Percentiles rank a stretch among this genome's conserved stretches.
These are phyloP conservation scores for Cucumis hystrix DNA, from an alignment of 306 rosid genomes.

Conservation along the genomic window DNA sequence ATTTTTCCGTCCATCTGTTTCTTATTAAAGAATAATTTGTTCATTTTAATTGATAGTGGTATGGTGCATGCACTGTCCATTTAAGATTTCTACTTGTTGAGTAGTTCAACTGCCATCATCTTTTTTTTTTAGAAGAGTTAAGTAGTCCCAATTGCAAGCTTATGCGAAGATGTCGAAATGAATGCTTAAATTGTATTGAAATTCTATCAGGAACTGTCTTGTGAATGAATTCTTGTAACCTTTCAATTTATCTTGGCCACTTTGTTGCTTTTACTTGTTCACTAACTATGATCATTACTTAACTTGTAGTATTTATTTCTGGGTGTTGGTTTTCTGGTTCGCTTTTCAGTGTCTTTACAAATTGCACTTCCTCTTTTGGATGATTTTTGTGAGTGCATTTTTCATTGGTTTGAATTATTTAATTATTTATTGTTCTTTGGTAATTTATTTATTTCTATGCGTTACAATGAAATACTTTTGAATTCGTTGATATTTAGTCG, in stretches of 20 bases:
- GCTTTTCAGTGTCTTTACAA: not conserved
- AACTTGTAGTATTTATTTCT: not conserved
- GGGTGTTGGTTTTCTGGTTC: not conserved
- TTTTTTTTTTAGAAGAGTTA: not conserved
- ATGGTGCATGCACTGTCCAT: not conserved
- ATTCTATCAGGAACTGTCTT: not conserved
- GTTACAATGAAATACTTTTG: not conserved
- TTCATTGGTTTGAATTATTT: not conserved
- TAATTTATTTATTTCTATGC: not conserved
- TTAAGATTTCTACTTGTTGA: not conserved
- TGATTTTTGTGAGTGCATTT: not conserved
- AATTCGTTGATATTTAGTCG: not conserved
- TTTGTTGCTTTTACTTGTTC: not conserved
- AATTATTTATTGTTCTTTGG: not conserved
- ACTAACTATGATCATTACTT: not conserved
- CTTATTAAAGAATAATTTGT: not conserved
- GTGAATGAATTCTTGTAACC: not conserved
- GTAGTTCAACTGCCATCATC: not conserved
- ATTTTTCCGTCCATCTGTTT: not conserved
- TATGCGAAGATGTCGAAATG: not conserved
- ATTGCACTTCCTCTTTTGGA: not conserved
- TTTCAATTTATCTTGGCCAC: not conserved
- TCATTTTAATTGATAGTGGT: constrained; percentile 3
- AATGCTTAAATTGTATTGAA: not conserved
- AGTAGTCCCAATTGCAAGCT: constrained; percentile 3